A percentile compares a stretch with the other conserved stretches of the same genome.
These are phyloP conservation scores for Catunica adiposa DNA, from an alignment of 2,329 filamentous ascomycete genomes.

Conservation along the genomic window DNA sequence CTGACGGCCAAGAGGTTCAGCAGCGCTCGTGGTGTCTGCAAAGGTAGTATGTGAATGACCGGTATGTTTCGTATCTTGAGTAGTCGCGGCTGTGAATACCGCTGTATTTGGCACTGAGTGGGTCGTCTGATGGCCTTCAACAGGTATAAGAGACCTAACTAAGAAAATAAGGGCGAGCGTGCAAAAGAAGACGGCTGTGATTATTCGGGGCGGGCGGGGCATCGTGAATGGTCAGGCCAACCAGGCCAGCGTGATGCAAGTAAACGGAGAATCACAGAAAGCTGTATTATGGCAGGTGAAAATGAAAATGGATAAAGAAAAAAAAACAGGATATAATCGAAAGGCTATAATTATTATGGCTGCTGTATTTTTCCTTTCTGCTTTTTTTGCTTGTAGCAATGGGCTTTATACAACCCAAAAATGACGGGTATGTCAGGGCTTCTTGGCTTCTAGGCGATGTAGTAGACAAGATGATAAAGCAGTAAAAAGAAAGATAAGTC, in stretches of 20 bases:
- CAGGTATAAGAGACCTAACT: background rate
- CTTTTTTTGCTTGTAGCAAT: background rate
- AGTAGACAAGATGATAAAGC: background rate
- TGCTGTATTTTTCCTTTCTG: background rate
- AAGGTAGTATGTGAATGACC: background rate
- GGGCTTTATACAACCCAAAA: background rate
- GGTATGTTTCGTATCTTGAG: background rate
- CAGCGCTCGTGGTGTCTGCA: too few relatives aligned
- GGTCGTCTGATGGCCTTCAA: conserved; percentile 27
- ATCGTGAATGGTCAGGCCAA: conserved; percentile 18
- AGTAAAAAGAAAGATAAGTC: background rate
- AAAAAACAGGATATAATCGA: too few relatives aligned
- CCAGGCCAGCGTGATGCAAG: background rate
- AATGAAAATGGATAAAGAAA: background rate
- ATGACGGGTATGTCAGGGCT: too few relatives aligned
- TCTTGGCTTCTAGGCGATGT: too few relatives aligned
- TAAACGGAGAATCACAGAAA: background rate
- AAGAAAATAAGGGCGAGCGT: conserved; percentile 32
- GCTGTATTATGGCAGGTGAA: background rate
- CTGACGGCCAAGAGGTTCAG: background rate
- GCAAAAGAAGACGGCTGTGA: conserved; percentile 37
- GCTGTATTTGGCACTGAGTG: conserved; percentile 16
- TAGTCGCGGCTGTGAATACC: background rate
- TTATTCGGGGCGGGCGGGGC: conserved; percentile 39
- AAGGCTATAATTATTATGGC: background rate